Percentiles rank a stretch among this genome's conserved stretches.
These are phyloP conservation scores for Cryptosporidium ubiquitum DNA, from an alignment of 169 alveolate genomes.

Conservation along the genomic window DNA sequence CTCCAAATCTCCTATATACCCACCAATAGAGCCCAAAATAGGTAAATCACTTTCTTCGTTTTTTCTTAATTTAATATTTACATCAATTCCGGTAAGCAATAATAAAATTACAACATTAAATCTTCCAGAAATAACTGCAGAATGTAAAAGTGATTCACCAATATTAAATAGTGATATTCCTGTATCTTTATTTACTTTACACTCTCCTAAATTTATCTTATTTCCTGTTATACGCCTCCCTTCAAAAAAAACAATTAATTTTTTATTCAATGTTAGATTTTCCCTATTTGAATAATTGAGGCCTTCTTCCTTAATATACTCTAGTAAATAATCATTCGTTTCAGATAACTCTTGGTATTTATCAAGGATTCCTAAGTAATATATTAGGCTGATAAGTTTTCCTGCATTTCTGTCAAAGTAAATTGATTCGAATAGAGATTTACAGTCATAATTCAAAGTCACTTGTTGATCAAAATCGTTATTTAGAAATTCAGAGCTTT, in stretches of 20 bases:
- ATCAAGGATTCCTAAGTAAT: constrained; percentile 3
- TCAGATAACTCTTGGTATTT: constrained; percentile 6
- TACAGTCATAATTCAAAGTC: constrained; percentile 2
- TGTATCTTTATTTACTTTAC: constrained; percentile 59
- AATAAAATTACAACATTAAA: constrained; percentile 6
- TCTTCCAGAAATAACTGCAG: constrained; percentile 73
- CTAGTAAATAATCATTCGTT: not conserved
- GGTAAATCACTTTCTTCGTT: not conserved
- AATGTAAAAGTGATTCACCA: constrained; percentile 47
- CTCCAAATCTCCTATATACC: constrained; percentile 55
- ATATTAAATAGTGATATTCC: constrained; percentile 53
- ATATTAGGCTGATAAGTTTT: constrained; percentile 1
- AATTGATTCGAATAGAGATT: constrained; percentile 44
- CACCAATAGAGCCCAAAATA: constrained; percentile 29
- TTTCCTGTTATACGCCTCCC: not conserved
- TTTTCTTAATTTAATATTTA: constrained; percentile 37
- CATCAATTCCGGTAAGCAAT: constrained; percentile 26
- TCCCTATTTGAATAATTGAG: not conserved
- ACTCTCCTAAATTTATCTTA: constrained; percentile 9
- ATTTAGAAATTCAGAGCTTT: not conserved
- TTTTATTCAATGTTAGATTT: not conserved
- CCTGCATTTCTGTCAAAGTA: constrained; percentile 26
- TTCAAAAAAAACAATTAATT: constrained; percentile 16
- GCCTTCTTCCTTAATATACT: not conserved
- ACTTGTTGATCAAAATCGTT: not conserved